Conservation (phyloP, 2,329 filamentous ascomycete species). For the Rachicladosporium sp. region DNA sequence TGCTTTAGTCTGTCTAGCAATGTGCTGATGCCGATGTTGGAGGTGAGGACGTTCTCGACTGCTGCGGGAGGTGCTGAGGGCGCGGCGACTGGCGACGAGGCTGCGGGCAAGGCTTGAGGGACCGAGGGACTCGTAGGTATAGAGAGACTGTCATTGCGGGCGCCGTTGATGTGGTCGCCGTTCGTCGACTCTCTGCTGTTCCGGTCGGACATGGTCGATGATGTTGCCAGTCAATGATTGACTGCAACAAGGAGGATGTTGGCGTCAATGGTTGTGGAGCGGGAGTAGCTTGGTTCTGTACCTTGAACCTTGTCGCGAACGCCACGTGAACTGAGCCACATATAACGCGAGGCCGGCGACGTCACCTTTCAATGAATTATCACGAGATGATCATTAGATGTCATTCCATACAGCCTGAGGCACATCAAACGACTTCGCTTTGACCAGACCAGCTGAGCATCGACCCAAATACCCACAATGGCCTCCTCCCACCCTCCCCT, state of each 20-base stretch:
- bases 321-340: too few relatives aligned
- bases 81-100: constrained; percentile 3
- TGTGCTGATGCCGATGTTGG: constrained; percentile 49
- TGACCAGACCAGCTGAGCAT: neutral
- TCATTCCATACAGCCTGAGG: too few relatives aligned
- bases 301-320: too few relatives aligned
- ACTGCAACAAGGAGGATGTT: too few relatives aligned
- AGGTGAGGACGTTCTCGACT: constrained; percentile 37
- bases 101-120: constrained; percentile 1
- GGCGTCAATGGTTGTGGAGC: too few relatives aligned
- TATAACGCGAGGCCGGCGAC: too few relatives aligned
- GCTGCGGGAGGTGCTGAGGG: constrained; percentile 22
- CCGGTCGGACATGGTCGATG: constrained; percentile 13
- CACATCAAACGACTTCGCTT: too few relatives aligned
- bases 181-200: constrained; percentile 11
- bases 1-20: constrained; percentile 52
- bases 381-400: too few relatives aligned
- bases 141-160: constrained; percentile 4
- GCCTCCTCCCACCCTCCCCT: constrained; percentile 17
- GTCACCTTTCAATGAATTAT: too few relatives aligned
- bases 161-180: constrained; percentile 8
- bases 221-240: too few relatives aligned
- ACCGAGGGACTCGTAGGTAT: neutral
- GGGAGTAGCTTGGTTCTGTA: too few relatives aligned
- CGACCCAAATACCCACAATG: constrained; percentile 10